Percentiles rank a stretch among this genome's conserved stretches.
phyloP scores from a whole-genome alignment of 768 basidiomycete genomes.

The Mycena kentingensis region DNA sequence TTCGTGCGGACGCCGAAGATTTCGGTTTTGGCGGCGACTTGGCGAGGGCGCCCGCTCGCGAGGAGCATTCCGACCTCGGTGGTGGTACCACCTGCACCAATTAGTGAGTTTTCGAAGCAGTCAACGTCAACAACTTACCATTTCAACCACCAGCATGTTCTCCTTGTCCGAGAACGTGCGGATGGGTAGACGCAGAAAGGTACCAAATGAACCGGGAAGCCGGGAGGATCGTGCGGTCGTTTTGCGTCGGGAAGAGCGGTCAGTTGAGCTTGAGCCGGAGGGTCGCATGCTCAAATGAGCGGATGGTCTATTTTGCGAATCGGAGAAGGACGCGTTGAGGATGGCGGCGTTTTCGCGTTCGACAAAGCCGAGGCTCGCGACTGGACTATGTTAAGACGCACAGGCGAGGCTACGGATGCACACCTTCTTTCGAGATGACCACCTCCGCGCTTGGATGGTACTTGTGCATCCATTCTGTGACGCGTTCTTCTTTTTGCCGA shows the following conservation, averaged over 20 bases:
- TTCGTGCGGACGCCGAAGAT: conserved; percentile 55
- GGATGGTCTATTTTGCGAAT: conserved; percentile 52
- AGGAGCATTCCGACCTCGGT: conserved; percentile 59
- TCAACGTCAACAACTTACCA: background rate
- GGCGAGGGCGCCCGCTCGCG: conserved; percentile 53
- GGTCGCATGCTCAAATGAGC: conserved; percentile 49
- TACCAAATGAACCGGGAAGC: conserved; percentile 45
- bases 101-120: background rate
- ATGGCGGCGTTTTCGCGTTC: conserved; percentile 64
- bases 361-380: conserved; percentile 53
- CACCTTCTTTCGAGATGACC: conserved; percentile 46
- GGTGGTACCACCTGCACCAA: conserved; percentile 49
- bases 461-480: conserved; percentile 41
- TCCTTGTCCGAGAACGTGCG: conserved; percentile 49
- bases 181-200: conserved; percentile 55
- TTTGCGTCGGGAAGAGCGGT: conserved; percentile 51
- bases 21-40: conserved; percentile 56
- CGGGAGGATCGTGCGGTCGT: conserved; percentile 46
- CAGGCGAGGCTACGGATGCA: conserved; percentile 1
- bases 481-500: conserved; percentile 54
- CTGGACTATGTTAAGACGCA: conserved; percentile 24
- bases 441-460: conserved; percentile 42
- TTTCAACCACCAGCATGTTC: conserved; percentile 52
- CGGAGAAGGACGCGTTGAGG: conserved; percentile 58
- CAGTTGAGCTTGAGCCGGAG: conserved; percentile 43